These are phyloP conservation scores for Cadophora sp. DNA, from an alignment of 2,329 filamentous ascomycete species.

Conservation along the genomic window DNA sequence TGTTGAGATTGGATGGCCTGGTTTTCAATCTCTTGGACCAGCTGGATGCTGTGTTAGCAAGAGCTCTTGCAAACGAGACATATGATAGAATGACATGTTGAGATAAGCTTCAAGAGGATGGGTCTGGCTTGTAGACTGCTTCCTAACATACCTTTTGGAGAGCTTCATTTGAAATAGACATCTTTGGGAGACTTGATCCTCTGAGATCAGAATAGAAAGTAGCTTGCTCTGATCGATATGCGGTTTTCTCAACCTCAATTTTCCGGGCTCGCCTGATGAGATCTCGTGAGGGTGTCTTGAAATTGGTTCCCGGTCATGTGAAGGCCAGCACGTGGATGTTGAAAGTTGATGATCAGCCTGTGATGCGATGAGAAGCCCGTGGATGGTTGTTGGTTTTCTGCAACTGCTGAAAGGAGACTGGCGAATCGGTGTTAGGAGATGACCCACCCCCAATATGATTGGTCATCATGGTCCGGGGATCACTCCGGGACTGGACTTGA, in stretches of 20 bases:
- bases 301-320: background rate
- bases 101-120: constrained; percentile 10
- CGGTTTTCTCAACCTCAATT: background rate
- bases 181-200: constrained; percentile 51
- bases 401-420: constrained; percentile 7
- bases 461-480: constrained; percentile 8
- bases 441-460: background rate
- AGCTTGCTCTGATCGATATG: background rate
- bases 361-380: background rate
- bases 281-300: background rate
- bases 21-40: constrained; percentile 91
- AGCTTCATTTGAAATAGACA: constrained; percentile 95
- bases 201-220: background rate
- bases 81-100: background rate
- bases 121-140: constrained; percentile 6
- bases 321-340: background rate
- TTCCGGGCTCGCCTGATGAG: background rate
- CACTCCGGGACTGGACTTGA: background rate
- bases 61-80: background rate
- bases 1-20: constrained; percentile 89
- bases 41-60: constrained; percentile 54
- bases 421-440: background rate
- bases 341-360: background rate
- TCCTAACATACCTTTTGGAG: constrained; percentile 77
- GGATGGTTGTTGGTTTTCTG: constrained; percentile 10